phyloP scores from a whole-genome alignment of 495 filamentous ascomycete species.

The Penicillium turbatum region DNA sequence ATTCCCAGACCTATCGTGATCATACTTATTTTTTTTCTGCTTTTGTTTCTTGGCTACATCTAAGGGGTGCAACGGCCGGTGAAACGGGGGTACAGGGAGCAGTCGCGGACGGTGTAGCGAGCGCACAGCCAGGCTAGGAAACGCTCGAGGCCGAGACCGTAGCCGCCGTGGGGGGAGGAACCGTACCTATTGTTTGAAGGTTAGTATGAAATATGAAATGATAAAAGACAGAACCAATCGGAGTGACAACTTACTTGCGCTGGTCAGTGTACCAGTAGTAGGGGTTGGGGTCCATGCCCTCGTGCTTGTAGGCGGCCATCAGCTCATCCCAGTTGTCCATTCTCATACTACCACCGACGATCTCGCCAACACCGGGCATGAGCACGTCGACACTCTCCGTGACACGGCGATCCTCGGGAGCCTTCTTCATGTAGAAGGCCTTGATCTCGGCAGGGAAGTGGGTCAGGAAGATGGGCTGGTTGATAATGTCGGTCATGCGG shows the following conservation, averaged over 20 bases:
- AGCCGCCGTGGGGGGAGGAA: constrained; percentile 89
- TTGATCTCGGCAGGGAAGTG: constrained; percentile 98
- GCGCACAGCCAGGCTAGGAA: constrained; percentile 96
- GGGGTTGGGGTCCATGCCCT: constrained; percentile 76
- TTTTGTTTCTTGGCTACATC: constrained; percentile 11
- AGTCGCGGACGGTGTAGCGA: constrained; percentile 85
- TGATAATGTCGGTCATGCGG: constrained; percentile 94
- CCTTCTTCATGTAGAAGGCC: constrained; percentile 99
- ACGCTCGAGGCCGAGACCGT: constrained; percentile 90
- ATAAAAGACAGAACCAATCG: background rate
- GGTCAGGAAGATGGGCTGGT: constrained; percentile 90
- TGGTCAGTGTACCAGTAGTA: constrained; percentile 99
- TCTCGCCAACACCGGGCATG: constrained; percentile 96
- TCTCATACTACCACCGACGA: constrained; percentile 95
- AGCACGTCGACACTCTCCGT: constrained; percentile 95
- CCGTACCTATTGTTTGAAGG: constrained; percentile 63
- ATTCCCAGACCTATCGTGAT: constrained; percentile 4
- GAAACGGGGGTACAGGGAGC: constrained; percentile 88
- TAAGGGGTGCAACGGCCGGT: constrained; percentile 91
- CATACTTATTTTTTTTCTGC: constrained; percentile 6
- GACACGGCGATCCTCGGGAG: constrained; percentile 71
- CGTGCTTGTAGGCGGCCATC: constrained; percentile 79
- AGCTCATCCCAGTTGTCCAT: constrained; percentile 92
- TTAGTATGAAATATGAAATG: background rate
- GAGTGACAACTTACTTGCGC: constrained; percentile 71